Evolutionary conservation across 768 basidiomycete genomes (phyloP).

Genomic region (Glaciozyma martinii): DNA sequence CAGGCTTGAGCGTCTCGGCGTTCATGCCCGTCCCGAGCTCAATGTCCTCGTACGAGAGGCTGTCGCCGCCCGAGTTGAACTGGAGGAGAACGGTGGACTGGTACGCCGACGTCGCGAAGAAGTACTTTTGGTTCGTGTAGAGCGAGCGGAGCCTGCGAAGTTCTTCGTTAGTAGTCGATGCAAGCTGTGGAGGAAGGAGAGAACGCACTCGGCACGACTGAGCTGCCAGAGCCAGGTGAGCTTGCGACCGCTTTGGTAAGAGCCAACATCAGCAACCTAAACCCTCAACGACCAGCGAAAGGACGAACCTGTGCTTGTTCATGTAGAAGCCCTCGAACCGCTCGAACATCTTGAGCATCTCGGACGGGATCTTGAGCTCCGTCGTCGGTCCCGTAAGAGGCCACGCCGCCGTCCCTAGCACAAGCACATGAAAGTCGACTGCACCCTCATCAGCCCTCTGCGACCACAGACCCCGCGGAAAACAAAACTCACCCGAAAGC

Average conservation of each 20-base stretch:
- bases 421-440: slow-evolving; percentile 86
- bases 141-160: slow-evolving; percentile 59
- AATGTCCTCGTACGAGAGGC: slow-evolving; percentile 70
- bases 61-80: slow-evolving; percentile 80
- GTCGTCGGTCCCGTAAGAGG: slow-evolving; percentile 72
- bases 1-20: slow-evolving; percentile 62
- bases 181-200: not conserved
- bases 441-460: not conserved
- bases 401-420: slow-evolving; percentile 94
- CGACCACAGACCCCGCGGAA: too few species aligned
- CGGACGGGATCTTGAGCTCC: slow-evolving; percentile 79
- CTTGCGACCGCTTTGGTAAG: slow-evolving; percentile 58
- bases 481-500: slow-evolving; percentile 47
- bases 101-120: slow-evolving; percentile 87
- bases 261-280: not conserved
- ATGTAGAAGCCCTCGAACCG: slow-evolving; percentile 90
- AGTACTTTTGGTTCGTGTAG: slow-evolving; percentile 89
- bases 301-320: slow-evolving; percentile 63
- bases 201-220: slow-evolving; percentile 68
- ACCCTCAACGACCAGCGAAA: slow-evolving; percentile 4
- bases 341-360: slow-evolving; percentile 78
- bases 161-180: not conserved
- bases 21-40: slow-evolving; percentile 64
- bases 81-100: slow-evolving; percentile 91
- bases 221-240: slow-evolving; percentile 99